Evolutionary conservation across 31 red algal genomes (phyloP), one percentile per base, ranked within the genome.

Genomic region (Odonthalia washingtoniensis): DNA sequence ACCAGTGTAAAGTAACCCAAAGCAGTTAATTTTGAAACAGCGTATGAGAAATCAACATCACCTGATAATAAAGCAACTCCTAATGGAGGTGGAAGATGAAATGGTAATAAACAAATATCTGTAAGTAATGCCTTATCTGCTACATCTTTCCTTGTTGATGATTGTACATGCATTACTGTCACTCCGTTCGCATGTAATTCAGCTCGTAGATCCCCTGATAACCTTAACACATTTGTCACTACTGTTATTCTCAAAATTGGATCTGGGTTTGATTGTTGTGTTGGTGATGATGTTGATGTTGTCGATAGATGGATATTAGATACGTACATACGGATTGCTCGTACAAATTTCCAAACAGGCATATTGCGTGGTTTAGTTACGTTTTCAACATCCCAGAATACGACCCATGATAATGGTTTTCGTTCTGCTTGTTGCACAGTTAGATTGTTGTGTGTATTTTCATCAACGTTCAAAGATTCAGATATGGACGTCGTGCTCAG

Each of bases 311-410:
- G n/a, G n/a, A n/a, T n/a, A n/a, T n/a, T n/a, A 45, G 80, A 46
- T 12, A 91, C 65, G 43, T 62, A 33, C 26, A 21, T 34, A 16
- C 82, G 81, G 4, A 91, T 72, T 5, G 72, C 74, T 0, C 78
- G 49, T 4, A 91, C 74, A 34, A 91, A 62, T 3, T 60, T n/a
- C 14, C 72, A 38, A 28, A 68, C 72, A 9, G 62, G 35, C 28
- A 78, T 72, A 24, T 52, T 60, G 18, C 61, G 36, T 27, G 89
- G 89, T 17, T 85, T 74, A 0, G 33, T 31, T 24, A 78, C 81
- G 73, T 91, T 91, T 74, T 91, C 89, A 38, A 91, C 36, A 40
- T 91, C 89, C 89, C 89, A 91, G 46, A 85, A 84, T 74, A 91
- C 89, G 2, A 61, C 40, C 89, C 89, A 91, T 3, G 41, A 33